phyloP scores from a whole-genome alignment of 2,329 filamentous ascomycete species.

The Fusarium subtropicale region DNA sequence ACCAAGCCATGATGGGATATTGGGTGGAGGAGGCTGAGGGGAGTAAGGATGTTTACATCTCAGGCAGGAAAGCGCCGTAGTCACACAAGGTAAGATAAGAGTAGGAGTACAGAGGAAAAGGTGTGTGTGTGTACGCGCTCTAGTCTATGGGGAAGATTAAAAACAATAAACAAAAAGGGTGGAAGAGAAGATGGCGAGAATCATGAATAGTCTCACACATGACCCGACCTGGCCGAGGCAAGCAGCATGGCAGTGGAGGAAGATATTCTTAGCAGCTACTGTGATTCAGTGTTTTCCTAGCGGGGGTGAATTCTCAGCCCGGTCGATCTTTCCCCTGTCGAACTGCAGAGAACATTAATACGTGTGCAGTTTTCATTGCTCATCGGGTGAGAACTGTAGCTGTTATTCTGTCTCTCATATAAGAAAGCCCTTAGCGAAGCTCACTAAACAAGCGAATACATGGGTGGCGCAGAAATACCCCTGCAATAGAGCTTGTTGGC shows the following conservation, averaged over 20 bases:
- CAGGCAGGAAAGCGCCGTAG: constrained; percentile 1
- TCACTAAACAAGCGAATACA: constrained; percentile 24
- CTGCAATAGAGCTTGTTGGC: constrained; percentile 15
- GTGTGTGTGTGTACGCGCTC: not conserved
- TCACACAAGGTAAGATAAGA: not conserved
- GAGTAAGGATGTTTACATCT: constrained; percentile 7
- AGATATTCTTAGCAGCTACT: constrained; percentile 40
- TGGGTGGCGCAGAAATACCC: constrained; percentile 15
- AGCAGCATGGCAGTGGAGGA: constrained; percentile 9
- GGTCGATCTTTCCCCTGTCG: constrained; percentile 38
- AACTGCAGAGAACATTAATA: not conserved
- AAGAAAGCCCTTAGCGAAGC: constrained; percentile 25
- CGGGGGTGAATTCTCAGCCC: constrained; percentile 26
- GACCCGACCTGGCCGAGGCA: constrained; percentile 18
- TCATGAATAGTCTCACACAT: constrained; percentile 31
- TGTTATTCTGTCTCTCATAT: not conserved
- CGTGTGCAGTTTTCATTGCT: fast-evolving
- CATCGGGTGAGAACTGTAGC: fast-evolving
- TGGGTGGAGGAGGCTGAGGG: constrained; percentile 2
- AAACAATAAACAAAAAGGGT: constrained; percentile 12
- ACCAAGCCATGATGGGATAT: constrained; percentile 11
- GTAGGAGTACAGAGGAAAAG: not conserved
- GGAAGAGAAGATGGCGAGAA: constrained; percentile 17
- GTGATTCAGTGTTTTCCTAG: constrained; percentile 22
- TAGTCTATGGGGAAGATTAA: not conserved